phyloP scores from a whole-genome alignment of 495 filamentous ascomycete species.

The Ramalina intermedia region DNA sequence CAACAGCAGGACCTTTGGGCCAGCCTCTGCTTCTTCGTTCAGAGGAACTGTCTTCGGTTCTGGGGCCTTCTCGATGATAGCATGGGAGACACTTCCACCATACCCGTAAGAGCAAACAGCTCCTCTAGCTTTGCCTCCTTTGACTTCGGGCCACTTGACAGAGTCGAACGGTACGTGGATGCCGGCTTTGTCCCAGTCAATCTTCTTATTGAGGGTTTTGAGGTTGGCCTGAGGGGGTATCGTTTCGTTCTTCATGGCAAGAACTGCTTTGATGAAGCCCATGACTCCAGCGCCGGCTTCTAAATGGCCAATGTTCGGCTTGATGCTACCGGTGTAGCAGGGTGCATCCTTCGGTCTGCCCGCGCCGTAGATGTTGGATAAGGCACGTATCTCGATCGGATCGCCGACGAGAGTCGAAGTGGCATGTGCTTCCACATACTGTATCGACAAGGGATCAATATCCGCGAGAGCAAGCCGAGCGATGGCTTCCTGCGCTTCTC shows the following conservation, averaged over 20 bases:
- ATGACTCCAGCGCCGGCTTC: conserved; percentile 28
- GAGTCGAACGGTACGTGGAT: conserved; percentile 11
- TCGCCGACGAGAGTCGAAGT: conserved; percentile 31
- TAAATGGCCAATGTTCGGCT: conserved; percentile 26
- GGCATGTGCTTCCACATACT: conserved; percentile 32
- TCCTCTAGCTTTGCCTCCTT: conserved; percentile 16
- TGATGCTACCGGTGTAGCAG: conserved; percentile 23
- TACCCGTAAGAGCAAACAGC: conserved; percentile 27
- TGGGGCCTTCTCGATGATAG: conserved; percentile 23
- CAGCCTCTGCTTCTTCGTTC: too few species aligned
- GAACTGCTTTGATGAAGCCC: conserved; percentile 35
- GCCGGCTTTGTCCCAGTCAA: conserved; percentile 4
- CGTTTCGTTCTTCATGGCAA: conserved; percentile 27
- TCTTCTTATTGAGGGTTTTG: conserved; percentile 25
- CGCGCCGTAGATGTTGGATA: conserved; percentile 16
- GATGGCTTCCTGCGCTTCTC: conserved; percentile 14
- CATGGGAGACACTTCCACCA: conserved; percentile 20
- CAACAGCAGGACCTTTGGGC: conserved; percentile 12
- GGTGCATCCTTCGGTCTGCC: not conserved
- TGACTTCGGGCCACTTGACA: conserved; percentile 13
- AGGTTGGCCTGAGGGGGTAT: conserved; percentile 37
- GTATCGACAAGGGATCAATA: conserved; percentile 16
- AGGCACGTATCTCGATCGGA: conserved; percentile 25
- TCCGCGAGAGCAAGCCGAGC: conserved; percentile 18
- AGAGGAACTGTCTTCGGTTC: too few species aligned